phyloP scores from a whole-genome alignment of 2,329 filamentous ascomycete species.

The Cryphonectria parasitica region DNA sequence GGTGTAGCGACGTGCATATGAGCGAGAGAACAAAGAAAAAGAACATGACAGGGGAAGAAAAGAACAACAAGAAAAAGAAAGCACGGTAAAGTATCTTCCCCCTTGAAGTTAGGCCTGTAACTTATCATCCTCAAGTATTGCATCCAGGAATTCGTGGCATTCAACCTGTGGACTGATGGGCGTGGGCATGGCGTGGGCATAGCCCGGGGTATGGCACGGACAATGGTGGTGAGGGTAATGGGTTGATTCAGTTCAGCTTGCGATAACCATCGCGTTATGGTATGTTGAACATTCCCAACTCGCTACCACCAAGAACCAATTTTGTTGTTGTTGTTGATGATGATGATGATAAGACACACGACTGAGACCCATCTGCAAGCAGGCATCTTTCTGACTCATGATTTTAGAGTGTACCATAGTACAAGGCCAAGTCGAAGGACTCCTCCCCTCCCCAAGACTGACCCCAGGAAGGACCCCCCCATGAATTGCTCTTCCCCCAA shows the following conservation, averaged over 20 bases:
- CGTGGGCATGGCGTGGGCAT: neutral
- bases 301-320: too few species aligned
- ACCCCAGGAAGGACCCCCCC: too few species aligned
- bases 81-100: neutral
- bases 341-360: neutral
- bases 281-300: too few species aligned
- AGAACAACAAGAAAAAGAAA: neutral
- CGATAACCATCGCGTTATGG: neutral
- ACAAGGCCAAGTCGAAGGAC: too few species aligned
- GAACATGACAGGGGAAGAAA: neutral
- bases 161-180: neutral
- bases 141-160: neutral
- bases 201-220: too few species aligned
- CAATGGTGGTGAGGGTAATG: neutral
- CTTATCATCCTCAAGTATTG: neutral
- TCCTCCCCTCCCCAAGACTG: too few species aligned
- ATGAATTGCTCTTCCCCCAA: too few species aligned
- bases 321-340: too few species aligned
- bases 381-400: neutral
- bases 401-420: neutral
- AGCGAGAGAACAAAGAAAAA: too few species aligned
- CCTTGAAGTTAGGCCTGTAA: neutral
- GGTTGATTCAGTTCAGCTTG: neutral
- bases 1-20: neutral
- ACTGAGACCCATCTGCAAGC: neutral